Evolutionary conservation across 768 basidiomycete genomes (phyloP), one percentile per base, ranked within the genome.

Genomic region (Amanita thiersii): DNA sequence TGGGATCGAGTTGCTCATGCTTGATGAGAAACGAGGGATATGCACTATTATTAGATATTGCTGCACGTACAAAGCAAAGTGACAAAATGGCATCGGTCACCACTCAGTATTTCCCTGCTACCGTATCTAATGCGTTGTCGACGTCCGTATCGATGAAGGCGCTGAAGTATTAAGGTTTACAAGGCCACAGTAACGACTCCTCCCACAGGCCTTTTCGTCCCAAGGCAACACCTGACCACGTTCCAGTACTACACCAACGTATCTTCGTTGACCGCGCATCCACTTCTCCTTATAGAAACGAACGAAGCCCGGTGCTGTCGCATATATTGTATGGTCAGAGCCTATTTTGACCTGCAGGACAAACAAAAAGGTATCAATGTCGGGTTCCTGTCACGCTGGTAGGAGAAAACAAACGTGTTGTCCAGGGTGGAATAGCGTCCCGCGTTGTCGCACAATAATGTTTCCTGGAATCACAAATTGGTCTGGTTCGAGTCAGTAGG

Each of bases 391-490:
- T 26, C 15, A 30, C 30, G 31, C 5, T 23, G 5, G 14, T 12
- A 26, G 21, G 20, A 17, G 11, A 25, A 17, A 18, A 64, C 82
- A 43, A 61, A 92, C 93, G 61, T 97, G 81, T 59, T 91, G 92
- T 1, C 93, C 94, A 3, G 94, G 81, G 56, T 94, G 91, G 65
- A 96, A 94, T 38, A 83, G 69, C 0, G 86, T 85, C 6, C 96
- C 96, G 49, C 96, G 75, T 61, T 99, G 96, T 33, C 96, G 77
- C 23, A 98, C 81, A 56, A 99, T 86, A 52, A 99, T 97, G 66
- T 94, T 89, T 31, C 96, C 96, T 6, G 96, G 89, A 18, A 87
- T 74, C 18, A 97, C 92, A 61, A 73, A 76, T 62, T 97, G 83
- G 56, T 96, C 94, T 97, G 37, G 44, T 23, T 12, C 4, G 23